Percentiles rank a stretch among this genome's conserved stretches.
These are phyloP conservation scores for Boletus eberwhitei DNA, from an alignment of 768 basidiomycete species.

Conservation along the genomic window DNA sequence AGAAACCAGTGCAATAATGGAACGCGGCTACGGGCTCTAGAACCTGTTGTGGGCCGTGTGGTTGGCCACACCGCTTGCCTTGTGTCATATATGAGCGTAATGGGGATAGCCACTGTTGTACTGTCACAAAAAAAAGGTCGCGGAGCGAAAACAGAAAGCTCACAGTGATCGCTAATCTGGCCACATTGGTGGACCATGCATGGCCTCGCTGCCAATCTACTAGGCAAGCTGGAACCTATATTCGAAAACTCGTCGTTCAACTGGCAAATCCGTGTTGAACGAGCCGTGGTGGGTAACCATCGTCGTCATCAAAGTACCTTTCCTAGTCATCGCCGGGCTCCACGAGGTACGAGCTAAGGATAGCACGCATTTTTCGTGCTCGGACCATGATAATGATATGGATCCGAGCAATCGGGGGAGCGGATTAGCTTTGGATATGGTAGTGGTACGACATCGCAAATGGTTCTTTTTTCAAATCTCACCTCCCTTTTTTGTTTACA, in stretches of 20 bases:
- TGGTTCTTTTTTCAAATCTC: background rate
- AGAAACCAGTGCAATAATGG: background rate
- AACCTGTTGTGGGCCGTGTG: background rate
- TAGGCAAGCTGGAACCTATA: constrained; percentile 23
- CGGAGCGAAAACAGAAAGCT: background rate
- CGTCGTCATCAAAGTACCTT: constrained; percentile 10
- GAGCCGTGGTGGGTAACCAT: constrained; percentile 22
- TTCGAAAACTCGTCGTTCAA: constrained; percentile 1
- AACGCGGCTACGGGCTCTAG: background rate
- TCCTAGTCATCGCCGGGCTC: background rate
- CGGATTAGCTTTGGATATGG: too few species aligned
- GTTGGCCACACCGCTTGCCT: constrained; percentile 7
- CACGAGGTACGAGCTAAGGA: background rate
- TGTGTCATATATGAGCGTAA: constrained; percentile 13
- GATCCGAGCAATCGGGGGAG: background rate
- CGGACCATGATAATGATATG: background rate
- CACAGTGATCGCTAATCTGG: background rate
- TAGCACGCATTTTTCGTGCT: background rate
- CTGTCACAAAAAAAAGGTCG: constrained; percentile 1
- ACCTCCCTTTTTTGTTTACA: background rate
- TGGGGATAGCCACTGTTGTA: constrained; percentile 9
- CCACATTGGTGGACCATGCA: too few species aligned
- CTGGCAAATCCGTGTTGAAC: constrained; percentile 32
- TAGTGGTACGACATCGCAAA: too few species aligned
- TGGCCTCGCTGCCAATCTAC: constrained; percentile 41